Evolutionary conservation across 2,329 filamentous ascomycete species (phyloP).

Genomic region (Colletotrichum costaricense): DNA sequence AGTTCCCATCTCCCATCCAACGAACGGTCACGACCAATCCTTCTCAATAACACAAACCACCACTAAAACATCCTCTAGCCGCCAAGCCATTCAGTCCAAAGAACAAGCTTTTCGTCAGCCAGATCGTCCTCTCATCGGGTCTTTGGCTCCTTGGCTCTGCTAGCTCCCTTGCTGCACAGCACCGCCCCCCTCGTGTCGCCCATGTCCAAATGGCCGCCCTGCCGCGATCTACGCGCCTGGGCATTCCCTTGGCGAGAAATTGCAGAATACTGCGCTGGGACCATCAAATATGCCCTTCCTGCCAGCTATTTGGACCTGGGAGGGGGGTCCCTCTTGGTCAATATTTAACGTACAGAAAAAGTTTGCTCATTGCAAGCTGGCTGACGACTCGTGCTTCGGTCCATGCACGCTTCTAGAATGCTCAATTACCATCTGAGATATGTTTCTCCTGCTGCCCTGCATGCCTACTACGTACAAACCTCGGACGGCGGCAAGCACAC

Average conservation of each 20-base stretch:
- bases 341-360: not conserved
- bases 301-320: no score
- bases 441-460: no score
- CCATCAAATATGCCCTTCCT: not conserved
- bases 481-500: not conserved
- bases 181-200: not conserved
- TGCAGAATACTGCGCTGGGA: not conserved
- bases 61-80: not conserved
- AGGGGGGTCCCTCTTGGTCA: no score
- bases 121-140: not conserved
- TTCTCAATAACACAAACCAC: not conserved
- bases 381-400: not conserved
- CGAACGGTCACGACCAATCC: constrained; percentile 5
- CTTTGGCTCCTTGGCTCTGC: constrained; percentile 16
- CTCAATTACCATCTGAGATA: not conserved
- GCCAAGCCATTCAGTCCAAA: not conserved
- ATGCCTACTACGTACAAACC: not conserved
- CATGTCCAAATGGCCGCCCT: not conserved
- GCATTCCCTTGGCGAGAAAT: constrained; percentile 28
- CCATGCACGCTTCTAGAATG: not conserved
- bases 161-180: constrained; percentile 23
- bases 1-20: not conserved
- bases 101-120: constrained; percentile 26
- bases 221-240: constrained; percentile 33
- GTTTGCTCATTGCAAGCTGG: not conserved